A percentile compares a stretch with the other conserved stretches of the same genome.
phyloP scores from a whole-genome alignment of 139 green algal species.

The Chlamydomonas incerta region DNA sequence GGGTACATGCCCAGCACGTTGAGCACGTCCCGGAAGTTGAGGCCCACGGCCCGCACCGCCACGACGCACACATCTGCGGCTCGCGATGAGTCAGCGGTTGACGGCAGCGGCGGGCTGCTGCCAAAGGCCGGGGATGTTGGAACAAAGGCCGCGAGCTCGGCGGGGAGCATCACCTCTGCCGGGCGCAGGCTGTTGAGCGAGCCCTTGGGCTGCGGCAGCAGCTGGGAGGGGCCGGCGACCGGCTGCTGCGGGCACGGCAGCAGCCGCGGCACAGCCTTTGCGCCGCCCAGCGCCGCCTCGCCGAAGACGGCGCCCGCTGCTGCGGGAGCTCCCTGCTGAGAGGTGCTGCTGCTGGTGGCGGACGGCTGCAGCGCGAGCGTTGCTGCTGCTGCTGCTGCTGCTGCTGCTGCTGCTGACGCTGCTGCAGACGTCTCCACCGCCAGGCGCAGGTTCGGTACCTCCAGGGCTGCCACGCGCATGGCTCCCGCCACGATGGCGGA shows the following conservation, averaged over 20 bases:
- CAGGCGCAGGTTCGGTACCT: not conserved
- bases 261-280: not conserved
- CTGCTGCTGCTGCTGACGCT: too few relatives aligned
- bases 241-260: not conserved
- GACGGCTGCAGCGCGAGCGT: not conserved
- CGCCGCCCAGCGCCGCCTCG: not conserved
- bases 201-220: conserved; percentile 54
- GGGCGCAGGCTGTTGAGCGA: conserved; percentile 38
- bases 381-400: too few relatives aligned
- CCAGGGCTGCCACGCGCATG: conserved; percentile 4
- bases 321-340: too few relatives aligned
- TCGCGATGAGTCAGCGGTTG: too few relatives aligned
- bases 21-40: conserved; percentile 91
- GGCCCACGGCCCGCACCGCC: conserved; percentile 79
- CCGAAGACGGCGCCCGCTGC: conserved; percentile 43
- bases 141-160: conserved; percentile 2
- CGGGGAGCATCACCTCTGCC: conserved; percentile 22
- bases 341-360: too few relatives aligned
- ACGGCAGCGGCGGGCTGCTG: too few relatives aligned
- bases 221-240: conserved; percentile 4
- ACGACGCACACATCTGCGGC: conserved; percentile 39
- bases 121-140: too few relatives aligned
- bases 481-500: not conserved
- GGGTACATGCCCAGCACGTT: conserved; percentile 83
- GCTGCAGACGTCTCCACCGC: not conserved